Evolutionary conservation across 352 stramenopile species (phyloP).

Genomic region (Halophytophthora polymorphica): DNA sequence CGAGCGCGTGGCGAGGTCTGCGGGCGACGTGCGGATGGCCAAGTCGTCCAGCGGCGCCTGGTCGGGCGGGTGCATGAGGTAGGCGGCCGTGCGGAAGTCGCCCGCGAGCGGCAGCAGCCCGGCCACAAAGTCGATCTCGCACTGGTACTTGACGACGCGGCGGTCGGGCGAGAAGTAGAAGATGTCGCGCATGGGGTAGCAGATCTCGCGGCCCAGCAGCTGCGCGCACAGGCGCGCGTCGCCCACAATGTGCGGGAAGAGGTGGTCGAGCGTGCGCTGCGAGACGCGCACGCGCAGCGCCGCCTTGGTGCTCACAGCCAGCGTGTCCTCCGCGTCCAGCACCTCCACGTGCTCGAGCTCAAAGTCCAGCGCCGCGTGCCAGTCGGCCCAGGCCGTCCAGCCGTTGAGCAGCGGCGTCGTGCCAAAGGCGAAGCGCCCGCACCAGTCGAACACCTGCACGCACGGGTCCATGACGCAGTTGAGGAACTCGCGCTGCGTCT

Average conservation of each 20-base stretch:
- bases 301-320: constrained; percentile 34
- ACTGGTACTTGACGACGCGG: constrained; percentile 42
- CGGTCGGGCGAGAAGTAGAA: constrained; percentile 43
- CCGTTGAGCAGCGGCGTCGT: constrained; percentile 31
- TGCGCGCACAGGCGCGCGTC: constrained; percentile 20
- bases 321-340: constrained; percentile 28
- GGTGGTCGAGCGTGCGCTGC: constrained; percentile 34
- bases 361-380: constrained; percentile 37
- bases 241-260: constrained; percentile 35
- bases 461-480: constrained; percentile 37
- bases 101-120: constrained; percentile 29
- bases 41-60: constrained; percentile 33
- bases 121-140: constrained; percentile 36
- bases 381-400: constrained; percentile 37
- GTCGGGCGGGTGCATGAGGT: constrained; percentile 32
- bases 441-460: constrained; percentile 44
- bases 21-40: constrained; percentile 28
- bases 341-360: constrained; percentile 34
- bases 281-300: constrained; percentile 32
- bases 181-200: constrained; percentile 38
- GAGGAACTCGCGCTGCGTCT: constrained; percentile 41
- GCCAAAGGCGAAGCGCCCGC: constrained; percentile 29
- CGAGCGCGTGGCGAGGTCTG: constrained; percentile 16
- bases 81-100: constrained; percentile 33
- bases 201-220: constrained; percentile 36